These are phyloP conservation scores for Acanthamoeba triangularis DNA, from an alignment of 208 protist species.

Conservation along the genomic window DNA sequence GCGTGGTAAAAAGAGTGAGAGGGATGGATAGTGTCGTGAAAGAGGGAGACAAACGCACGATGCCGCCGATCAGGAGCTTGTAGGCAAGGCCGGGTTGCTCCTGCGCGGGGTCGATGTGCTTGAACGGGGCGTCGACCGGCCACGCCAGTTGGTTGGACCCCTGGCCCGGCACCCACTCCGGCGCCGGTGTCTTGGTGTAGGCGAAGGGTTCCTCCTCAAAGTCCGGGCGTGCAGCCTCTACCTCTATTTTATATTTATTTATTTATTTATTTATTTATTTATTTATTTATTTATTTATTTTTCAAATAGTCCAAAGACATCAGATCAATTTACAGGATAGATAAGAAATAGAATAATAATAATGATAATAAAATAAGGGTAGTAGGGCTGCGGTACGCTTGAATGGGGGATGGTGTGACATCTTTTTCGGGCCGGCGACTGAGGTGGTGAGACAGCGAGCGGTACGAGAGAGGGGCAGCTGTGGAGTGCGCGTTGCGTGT, in stretches of 20 bases:
- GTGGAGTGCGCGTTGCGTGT: too few relatives aligned
- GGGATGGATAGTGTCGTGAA: neutral
- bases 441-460: too few relatives aligned
- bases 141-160: neutral
- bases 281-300: neutral
- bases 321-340: neutral
- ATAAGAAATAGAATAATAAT: neutral
- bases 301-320: neutral
- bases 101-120: neutral
- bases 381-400: neutral
- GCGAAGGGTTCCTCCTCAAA: neutral
- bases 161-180: slow-evolving; percentile 1
- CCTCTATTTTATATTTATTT: slow-evolving; percentile 1
- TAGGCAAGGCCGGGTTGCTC: neutral
- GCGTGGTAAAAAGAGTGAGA: too few relatives aligned
- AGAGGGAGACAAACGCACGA: neutral
- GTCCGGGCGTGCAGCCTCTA: neutral
- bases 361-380: neutral
- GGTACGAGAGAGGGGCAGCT: too few relatives aligned
- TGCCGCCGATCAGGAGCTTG: slow-evolving; percentile 37
- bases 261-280: neutral
- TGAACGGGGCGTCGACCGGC: neutral
- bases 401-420: slow-evolving; percentile 2
- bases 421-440: slow-evolving; percentile 70
- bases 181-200: neutral